Evolutionary conservation across 441 rosid genomes (phyloP).

Genomic region (Gossypium schwendimanii): DNA sequence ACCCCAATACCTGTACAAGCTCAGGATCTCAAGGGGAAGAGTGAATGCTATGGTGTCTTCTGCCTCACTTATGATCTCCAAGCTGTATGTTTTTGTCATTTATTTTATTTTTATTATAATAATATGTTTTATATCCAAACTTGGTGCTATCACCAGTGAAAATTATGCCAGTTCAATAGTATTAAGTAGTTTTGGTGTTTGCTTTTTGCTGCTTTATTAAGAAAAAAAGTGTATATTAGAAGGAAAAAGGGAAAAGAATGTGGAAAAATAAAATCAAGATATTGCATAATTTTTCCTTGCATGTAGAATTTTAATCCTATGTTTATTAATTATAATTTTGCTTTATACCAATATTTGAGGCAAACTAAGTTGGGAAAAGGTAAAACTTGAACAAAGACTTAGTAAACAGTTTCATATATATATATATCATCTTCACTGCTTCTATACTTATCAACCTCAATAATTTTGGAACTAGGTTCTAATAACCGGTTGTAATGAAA

Average conservation of each 20-base stretch:
- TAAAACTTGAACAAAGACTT: background rate
- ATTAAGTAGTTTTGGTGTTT: background rate
- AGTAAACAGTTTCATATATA: background rate
- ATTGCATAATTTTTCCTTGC: background rate
- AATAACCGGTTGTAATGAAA: background rate
- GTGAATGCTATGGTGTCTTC: conserved; percentile 82
- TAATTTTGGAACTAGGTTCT: background rate
- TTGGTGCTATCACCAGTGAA: background rate
- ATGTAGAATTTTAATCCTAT: background rate
- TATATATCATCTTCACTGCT: background rate
- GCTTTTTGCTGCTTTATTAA: background rate
- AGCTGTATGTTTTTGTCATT: conserved; percentile 43
- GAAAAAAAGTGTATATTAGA: background rate
- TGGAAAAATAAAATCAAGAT: background rate
- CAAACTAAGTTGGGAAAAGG: background rate
- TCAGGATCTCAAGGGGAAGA: conserved; percentile 34
- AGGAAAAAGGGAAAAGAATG: background rate
- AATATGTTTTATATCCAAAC: background rate
- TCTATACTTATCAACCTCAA: background rate
- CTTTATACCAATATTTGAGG: background rate
- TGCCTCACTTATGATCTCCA: conserved; percentile 82
- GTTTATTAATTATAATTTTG: background rate
- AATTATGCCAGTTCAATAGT: no score
- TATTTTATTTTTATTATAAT: background rate
- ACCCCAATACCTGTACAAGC: conserved; percentile 48